Base-by-base conservation (phyloP, 352 stramenopile genomes). In the Phytophthora megakarya region DNA sequence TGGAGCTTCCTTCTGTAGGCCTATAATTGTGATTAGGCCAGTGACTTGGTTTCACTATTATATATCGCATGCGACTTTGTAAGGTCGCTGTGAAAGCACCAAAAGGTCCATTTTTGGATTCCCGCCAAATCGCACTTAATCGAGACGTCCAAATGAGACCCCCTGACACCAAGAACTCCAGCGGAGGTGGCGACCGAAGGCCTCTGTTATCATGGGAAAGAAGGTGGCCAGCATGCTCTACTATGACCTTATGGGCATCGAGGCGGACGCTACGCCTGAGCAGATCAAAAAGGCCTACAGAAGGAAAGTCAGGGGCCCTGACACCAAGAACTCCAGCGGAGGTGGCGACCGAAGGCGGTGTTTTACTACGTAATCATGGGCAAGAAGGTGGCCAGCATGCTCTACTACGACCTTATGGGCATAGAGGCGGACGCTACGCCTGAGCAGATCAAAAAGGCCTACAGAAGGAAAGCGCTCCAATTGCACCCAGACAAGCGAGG, bases 211-310 rank as follows among this genome's bases (percentile, higher is more conserved):
- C 38, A 78, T 81, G 69, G 57, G 55, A 42, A 89, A 90, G 70
- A 92, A 89, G 61, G 79, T 91, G 39, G 65, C 78, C 42, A 88
- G 75, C 51, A 89, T 72, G 59, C 73, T 75, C 55, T 93, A 93
- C 66, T 96, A 96, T 52, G 83, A 93, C 26, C 78, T 95, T 25
- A 84, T 96, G 70, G 87, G 81, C 56, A 83, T 95, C 48, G 71
- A 77, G 37, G 18, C 81, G 5, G 81, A 92, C 55, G 86, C 84
- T 16, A 92, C 84, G 48, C 72, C 80, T 28, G 86, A 93, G 68
- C 61, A 89, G 62, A 94, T 98, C 52, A 97, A 97, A 71, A 97
- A 97, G 67, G 92, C 93, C 13, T 98, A 98, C 66, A 75, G 86
- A 38, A 86, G 84, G 59, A 90, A 93, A 69, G 93, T n/a, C n/a